phyloP scores from a whole-genome alignment of 2,329 filamentous ascomycete genomes.

The Corynespora cassiicola region DNA sequence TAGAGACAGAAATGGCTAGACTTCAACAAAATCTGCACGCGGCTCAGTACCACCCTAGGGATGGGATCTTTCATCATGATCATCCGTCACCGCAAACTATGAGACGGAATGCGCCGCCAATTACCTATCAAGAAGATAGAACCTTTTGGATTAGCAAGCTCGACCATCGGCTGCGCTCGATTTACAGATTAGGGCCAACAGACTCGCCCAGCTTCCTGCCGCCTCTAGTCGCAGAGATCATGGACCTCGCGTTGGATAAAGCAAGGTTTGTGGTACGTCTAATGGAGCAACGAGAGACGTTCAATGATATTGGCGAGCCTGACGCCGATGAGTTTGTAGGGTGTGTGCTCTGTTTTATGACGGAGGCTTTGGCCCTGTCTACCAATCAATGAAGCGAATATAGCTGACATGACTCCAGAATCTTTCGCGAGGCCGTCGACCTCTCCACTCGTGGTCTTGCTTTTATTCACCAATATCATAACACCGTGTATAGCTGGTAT shows the following conservation, averaged over 20 bases:
- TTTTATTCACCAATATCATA: constrained; percentile 20
- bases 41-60: constrained; percentile 18
- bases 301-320: constrained; percentile 2
- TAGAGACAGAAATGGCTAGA: constrained; percentile 22
- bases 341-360: constrained; percentile 11
- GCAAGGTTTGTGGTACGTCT: too few relatives aligned
- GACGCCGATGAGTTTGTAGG: constrained; percentile 13
- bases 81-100: constrained; percentile 9
- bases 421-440: constrained; percentile 22
- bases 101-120: constrained; percentile 5
- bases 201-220: constrained; percentile 17
- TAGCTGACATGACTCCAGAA: constrained; percentile 9
- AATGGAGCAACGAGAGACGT: constrained; percentile 19
- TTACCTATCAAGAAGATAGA: constrained; percentile 9
- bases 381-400: neutral
- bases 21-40: constrained; percentile 18
- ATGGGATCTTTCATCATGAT: constrained; percentile 12
- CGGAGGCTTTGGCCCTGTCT: constrained; percentile 1
- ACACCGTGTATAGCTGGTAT: constrained; percentile 23
- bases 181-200: constrained; percentile 14
- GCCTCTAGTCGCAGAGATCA: constrained; percentile 16
- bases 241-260: too few relatives aligned
- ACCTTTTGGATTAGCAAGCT: constrained; percentile 13
- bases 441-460: constrained; percentile 15
- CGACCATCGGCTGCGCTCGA: constrained; percentile 12